Evolutionary conservation across 139 green algal species (phyloP).

Genomic region (Tetradesmus obliquus): DNA sequence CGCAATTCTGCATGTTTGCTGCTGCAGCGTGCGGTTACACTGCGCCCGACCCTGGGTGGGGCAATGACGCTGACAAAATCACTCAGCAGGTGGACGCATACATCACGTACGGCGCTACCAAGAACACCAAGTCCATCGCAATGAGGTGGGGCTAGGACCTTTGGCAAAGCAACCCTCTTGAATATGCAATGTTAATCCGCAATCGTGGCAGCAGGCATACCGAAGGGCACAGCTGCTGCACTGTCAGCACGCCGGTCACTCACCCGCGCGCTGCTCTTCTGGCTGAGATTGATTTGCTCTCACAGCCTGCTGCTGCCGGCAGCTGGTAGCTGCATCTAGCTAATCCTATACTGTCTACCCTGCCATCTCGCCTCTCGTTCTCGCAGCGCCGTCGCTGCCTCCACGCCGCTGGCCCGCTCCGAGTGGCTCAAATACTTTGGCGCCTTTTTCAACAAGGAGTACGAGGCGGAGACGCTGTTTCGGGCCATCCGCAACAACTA

Average conservation of each 20-base stretch:
- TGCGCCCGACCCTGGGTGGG: background rate
- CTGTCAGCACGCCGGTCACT: too few species aligned
- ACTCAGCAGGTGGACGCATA: conserved; percentile 4
- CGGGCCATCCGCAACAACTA: conserved; percentile 32
- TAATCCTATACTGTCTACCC: background rate
- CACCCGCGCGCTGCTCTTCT: too few species aligned
- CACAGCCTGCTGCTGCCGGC: too few species aligned
- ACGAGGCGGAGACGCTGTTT: conserved; percentile 67
- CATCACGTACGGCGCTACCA: background rate
- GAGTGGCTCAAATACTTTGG: conserved; percentile 89
- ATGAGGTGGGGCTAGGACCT: background rate
- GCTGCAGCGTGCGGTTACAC: conserved; percentile 35
- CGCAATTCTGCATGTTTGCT: background rate
- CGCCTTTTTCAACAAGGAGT: conserved; percentile 89
- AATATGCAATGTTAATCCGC: too few species aligned
- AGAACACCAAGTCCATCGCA: conserved; percentile 22
- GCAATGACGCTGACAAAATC: background rate
- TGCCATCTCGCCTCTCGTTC: too few species aligned
- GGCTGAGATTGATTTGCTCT: too few species aligned
- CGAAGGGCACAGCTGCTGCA: too few species aligned
- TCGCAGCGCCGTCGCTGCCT: conserved; percentile 48
- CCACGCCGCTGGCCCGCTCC: conserved; percentile 67
- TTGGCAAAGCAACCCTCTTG: too few species aligned
- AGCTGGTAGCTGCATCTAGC: background rate
- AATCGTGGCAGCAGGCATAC: too few species aligned